Evolutionary conservation across 768 basidiomycete genomes (phyloP), one percentile per base, ranked within the genome.

Genomic region (Podaxis carcinomalis): DNA sequence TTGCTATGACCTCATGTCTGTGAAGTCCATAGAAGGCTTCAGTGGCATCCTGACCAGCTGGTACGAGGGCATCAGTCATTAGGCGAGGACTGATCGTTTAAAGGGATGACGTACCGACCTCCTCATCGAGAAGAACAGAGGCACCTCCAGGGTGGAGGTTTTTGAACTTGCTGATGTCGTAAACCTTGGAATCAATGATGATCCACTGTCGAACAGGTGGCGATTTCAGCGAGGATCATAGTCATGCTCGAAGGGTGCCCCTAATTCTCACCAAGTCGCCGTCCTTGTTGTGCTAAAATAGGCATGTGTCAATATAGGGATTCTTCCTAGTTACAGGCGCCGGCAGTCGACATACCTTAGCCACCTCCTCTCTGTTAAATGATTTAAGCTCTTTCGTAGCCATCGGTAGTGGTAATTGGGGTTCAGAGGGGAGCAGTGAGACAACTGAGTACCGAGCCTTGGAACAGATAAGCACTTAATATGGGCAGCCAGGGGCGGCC

Each of bases 11-110:
- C 67, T 97, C 95, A 54, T 89, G 85, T 54, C 90, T 83, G 71
- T 98, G 96, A 27, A 98, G 85, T 37, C 91, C 88, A 67, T 90
- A 98, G 77, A 98, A 98, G 9, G 84, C 83, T 52, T 94, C 91
- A 0, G 95, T 97, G 0, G 88, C 89, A 68, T 97, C 95, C 74
- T 92, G 81, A 2, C 93, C 94, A 51, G 90, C 93, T 89, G 75
- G 23, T 9, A 13, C 16, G n/a, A 21, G 19, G 25, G 14, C 64
- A 28, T 51, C 37, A 19, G 11, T 42, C 0, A 58, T 27, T 21
- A 19, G 32, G 27, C 25, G 32, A 50, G 21, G 27, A 9, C 11
- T 47, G 14, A 58, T 46, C 28, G 19, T 19, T 25, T 14, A 25
- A 37, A 6, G 23, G 19, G 16, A 35, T 11, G 10, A 78, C 88